Base-by-base conservation (phyloP, 352 stramenopile species). In the Phytophthora pseudosyringae region DNA sequence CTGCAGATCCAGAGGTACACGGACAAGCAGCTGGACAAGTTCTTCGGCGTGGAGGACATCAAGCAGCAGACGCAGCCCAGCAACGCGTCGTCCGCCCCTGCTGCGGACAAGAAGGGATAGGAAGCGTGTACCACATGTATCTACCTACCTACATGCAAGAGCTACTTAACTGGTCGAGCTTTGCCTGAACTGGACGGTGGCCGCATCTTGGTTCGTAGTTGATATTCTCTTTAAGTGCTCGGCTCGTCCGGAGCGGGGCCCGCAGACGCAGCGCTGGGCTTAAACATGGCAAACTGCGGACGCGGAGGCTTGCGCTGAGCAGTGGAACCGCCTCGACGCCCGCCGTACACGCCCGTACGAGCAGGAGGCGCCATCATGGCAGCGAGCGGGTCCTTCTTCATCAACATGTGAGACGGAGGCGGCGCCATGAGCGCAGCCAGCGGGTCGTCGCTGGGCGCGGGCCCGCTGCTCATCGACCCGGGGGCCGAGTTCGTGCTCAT, bases 231-330 rank as follows among this genome's bases (percentile, higher is more conserved):
- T 64, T 68, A 69, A 43, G 47, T 52, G 39, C 40, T 69, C 54
- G 29, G 63, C 25, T 86, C 70, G 33, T 68, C 59, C 13, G 65
- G 38, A 11, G 55, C 52, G 15, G 65, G 39, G 1, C 21, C 21
- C 4, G 53, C 41, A 13, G 62, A 39, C 31, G 68, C 5, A 39
- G 81, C 64, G 46, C 46, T 77, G 1, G 86, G 88, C 67, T 96
- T 96, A 67, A 96, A 96, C 40, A 96, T 87, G 18, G 86, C 86
- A 67, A 93, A 96, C 68, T 95, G 87, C 18, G 87, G 88, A 39
- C 87, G 88, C 4, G 84, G 80, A 6, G 87, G 81, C 36, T 83
- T 86, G 11, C 76, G 71, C 51, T 80, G 68, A 18, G 59, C 58
- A 18, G 67, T 75, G 4, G 77, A 76, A 29, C 58, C 59, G 8